phyloP scores from a whole-genome alignment of 805 yeast genomes.

The Ogataea siamensis region DNA sequence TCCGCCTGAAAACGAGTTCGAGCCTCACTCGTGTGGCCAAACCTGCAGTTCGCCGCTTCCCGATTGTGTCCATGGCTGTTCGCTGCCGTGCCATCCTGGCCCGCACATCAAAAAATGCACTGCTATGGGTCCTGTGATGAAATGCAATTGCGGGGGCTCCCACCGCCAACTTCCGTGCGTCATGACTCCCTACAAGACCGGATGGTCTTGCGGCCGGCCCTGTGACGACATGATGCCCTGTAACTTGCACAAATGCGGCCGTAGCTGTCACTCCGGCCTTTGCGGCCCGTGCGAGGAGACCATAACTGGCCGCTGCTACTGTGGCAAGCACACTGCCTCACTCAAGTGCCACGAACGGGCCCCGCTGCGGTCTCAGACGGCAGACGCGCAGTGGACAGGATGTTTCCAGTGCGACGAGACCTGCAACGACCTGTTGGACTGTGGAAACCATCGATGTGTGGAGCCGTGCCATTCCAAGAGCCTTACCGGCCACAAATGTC shows the following conservation, averaged over 20 bases:
- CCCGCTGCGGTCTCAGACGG: slow-evolving; percentile 35
- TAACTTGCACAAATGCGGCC: slow-evolving; percentile 63
- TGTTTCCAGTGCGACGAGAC: slow-evolving; percentile 44
- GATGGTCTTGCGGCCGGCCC: slow-evolving; percentile 63
- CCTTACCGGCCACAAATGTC: slow-evolving; percentile 44
- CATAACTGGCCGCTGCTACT: slow-evolving; percentile 60
- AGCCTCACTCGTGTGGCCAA: slow-evolving; percentile 89
- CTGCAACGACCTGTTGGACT: slow-evolving; percentile 53
- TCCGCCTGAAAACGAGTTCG: slow-evolving; percentile 55
- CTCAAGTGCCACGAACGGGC: slow-evolving; percentile 45
- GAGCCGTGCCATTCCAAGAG: slow-evolving; percentile 52
- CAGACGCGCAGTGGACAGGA: slow-evolving; percentile 45
- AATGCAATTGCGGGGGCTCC: slow-evolving; percentile 73
- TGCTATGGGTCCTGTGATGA: slow-evolving; percentile 68
- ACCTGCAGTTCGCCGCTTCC: slow-evolving; percentile 59
- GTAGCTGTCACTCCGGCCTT: slow-evolving; percentile 72
- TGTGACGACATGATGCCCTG: slow-evolving; percentile 70
- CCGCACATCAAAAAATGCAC: slow-evolving; percentile 76
- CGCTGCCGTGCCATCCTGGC: slow-evolving; percentile 83
- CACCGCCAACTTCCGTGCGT: slow-evolving; percentile 68
- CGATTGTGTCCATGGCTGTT: slow-evolving; percentile 71
- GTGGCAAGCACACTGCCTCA: slow-evolving; percentile 55
- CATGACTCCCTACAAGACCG: slow-evolving; percentile 61
- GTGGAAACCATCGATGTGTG: slow-evolving; percentile 58
- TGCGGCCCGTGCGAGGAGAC: slow-evolving; percentile 70